Evolutionary conservation across 345 rosid species (phyloP), one percentile per base, ranked within the genome.

Genomic region (Citrus reticulata): DNA sequence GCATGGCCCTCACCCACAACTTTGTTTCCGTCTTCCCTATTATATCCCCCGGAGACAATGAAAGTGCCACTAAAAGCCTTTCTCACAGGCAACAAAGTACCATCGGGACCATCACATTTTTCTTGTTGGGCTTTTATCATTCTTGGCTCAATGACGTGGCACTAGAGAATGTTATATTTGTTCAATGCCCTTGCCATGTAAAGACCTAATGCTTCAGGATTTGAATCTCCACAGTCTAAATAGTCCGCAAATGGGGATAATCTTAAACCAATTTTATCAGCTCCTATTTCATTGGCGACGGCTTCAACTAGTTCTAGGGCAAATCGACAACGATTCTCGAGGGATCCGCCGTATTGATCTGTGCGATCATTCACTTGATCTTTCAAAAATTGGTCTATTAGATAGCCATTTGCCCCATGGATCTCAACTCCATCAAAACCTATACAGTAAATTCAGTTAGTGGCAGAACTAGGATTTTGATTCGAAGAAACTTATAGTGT

Each of bases 391-490:
- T 91, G 94, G 25, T 91, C 96, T 5, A 90, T 78, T 35, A 91
- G 77, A 80, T 86, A 88, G 49, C 98, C 96, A 59, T 93, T 81
- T 72, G 96, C 94, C 0, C 93, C 96, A 22, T 90, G 98, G 76
- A 93, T 88, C 83, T 93, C 98, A n/a, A 93, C 91, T 6, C 95
- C 95, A 59, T 91, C 96, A 17, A 91, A 91, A 22, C 95, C 94
- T 93, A 29, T 14, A 16, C 7, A 58, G 22, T 30, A 49, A 46
- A 24, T 68, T 14, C 68, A 16, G 29, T 6, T 19, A 40, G 19
- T 32, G 19, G 5, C 7, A 10, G 65, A 10, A 14, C n/a, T 1
- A 62, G 49, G 66, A 14, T 40, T 40, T 40, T 9, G 13, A 40
- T 40, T 40, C 13, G 3, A 40, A 9, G 11, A 40, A 40, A 40